Evolutionary conservation across 306 rosid species (phyloP).

Genomic region (Amphicarpaea edgeworthii): DNA sequence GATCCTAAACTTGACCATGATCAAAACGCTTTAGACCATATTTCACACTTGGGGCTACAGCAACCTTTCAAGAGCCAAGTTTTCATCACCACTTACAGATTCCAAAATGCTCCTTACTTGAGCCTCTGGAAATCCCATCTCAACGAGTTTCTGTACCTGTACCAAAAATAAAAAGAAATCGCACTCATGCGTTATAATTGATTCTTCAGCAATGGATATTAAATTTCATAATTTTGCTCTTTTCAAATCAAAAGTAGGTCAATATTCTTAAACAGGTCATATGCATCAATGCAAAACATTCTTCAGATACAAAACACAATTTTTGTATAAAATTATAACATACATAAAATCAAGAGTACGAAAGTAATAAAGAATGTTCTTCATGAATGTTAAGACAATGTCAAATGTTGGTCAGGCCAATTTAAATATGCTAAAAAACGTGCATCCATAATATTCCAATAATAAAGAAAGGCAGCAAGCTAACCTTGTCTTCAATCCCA

Average conservation of each 20-base stretch:
- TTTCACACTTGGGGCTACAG: slow-evolving; percentile 53
- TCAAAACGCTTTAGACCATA: slow-evolving; percentile 35
- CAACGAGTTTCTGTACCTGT: slow-evolving; percentile 88
- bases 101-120: slow-evolving; percentile 84
- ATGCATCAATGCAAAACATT: slow-evolving; percentile 10
- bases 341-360: not conserved
- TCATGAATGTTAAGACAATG: not conserved
- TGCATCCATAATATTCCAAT: slow-evolving; percentile 22
- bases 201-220: slow-evolving; percentile 31
- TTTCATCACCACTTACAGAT: slow-evolving; percentile 94
- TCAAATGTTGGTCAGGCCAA: not conserved
- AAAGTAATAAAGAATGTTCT: slow-evolving; percentile 18
- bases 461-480: slow-evolving; percentile 7
- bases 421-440: slow-evolving; percentile 28
- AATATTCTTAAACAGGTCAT: slow-evolving; percentile 30
- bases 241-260: slow-evolving; percentile 17
- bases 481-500: slow-evolving; percentile 90
- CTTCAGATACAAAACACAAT: slow-evolving; percentile 13
- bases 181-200: not conserved
- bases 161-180: slow-evolving; percentile 15
- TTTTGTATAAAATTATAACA: slow-evolving; percentile 11
- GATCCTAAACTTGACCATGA: slow-evolving; percentile 37
- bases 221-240: not conserved
- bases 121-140: slow-evolving; percentile 96
- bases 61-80: slow-evolving; percentile 92